These are phyloP conservation scores for Saccharomycopsis capsularis DNA, from an alignment of 805 yeast species.

Conservation along the genomic window DNA sequence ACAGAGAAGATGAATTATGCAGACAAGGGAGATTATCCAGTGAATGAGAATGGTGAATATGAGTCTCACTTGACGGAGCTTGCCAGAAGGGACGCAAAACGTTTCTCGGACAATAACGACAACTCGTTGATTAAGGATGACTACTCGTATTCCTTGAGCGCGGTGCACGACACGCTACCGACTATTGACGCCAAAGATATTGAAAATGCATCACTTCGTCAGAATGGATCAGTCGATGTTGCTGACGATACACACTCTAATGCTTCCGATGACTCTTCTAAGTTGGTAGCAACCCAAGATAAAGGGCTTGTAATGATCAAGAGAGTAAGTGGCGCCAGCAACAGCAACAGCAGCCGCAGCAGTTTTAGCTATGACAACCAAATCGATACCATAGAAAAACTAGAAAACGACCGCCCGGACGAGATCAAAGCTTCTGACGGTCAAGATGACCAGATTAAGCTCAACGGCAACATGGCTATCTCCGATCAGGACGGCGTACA, in stretches of 20 bases:
- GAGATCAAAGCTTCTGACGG: no score
- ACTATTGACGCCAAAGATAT: background rate
- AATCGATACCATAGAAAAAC: no score
- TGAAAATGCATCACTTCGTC: background rate
- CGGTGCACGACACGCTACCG: background rate
- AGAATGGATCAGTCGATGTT: no score
- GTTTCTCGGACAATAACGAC: background rate
- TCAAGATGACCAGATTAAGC: background rate
- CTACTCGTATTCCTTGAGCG: background rate
- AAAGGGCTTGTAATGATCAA: conserved; percentile 2
- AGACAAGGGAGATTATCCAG: conserved; percentile 26
- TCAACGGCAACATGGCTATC: no score
- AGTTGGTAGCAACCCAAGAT: conserved; percentile 1
- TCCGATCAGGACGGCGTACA: background rate
- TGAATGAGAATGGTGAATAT: conserved; percentile 33
- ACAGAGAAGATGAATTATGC: conserved; percentile 73
- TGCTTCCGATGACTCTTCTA: background rate
- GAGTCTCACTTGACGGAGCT: conserved; percentile 16
- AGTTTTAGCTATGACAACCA: background rate
- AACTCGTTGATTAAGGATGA: background rate
- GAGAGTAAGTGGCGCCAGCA: background rate
- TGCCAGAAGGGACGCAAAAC: conserved; percentile 26
- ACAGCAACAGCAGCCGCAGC: background rate
- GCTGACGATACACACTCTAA: background rate
- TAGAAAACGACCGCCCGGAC: no score